Evolutionary conservation across 805 yeast species (phyloP).

Genomic region (Saccharomycopsis oosterbeekiorum): DNA sequence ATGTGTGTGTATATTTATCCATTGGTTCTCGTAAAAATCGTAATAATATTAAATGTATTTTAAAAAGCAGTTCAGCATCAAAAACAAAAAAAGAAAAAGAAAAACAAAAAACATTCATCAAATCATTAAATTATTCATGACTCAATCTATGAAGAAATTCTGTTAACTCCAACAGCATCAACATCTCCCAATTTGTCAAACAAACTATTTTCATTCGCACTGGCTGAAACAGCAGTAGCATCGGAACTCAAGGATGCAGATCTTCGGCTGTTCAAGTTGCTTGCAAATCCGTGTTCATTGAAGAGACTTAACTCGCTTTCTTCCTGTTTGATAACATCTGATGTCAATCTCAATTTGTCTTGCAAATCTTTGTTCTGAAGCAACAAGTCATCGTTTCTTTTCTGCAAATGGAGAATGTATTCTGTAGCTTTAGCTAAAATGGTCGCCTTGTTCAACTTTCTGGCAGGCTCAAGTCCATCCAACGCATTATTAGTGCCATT

Average conservation of each 20-base stretch:
- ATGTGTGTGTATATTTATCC: no score
- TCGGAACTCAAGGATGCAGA: background rate
- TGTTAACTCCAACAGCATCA: slow-evolving; percentile 26
- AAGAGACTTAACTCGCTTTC: background rate
- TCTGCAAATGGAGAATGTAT: slow-evolving; percentile 64
- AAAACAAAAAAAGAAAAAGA: background rate
- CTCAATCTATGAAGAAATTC: background rate
- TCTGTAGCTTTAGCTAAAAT: slow-evolving; percentile 69
- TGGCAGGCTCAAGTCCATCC: slow-evolving; percentile 71
- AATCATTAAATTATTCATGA: background rate
- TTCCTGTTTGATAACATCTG: background rate
- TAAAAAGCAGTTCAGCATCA: no score
- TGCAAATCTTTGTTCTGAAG: slow-evolving; percentile 28
- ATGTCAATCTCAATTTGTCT: background rate
- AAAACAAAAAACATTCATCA: background rate
- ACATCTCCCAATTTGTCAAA: slow-evolving; percentile 38
- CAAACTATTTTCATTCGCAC: slow-evolving; percentile 34
- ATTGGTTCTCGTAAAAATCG: no score
- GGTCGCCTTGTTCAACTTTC: slow-evolving; percentile 68
- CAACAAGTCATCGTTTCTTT: slow-evolving; percentile 41
- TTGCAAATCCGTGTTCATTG: background rate
- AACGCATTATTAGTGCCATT: slow-evolving; percentile 42
- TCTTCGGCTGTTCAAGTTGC: background rate
- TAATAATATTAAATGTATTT: no score
- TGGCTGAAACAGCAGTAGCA: slow-evolving; percentile 34